A percentile compares a stretch with the other conserved stretches of the same genome.
These are phyloP conservation scores for Bipolaris cookei DNA, from an alignment of 2,329 filamentous ascomycete genomes.

Conservation along the genomic window DNA sequence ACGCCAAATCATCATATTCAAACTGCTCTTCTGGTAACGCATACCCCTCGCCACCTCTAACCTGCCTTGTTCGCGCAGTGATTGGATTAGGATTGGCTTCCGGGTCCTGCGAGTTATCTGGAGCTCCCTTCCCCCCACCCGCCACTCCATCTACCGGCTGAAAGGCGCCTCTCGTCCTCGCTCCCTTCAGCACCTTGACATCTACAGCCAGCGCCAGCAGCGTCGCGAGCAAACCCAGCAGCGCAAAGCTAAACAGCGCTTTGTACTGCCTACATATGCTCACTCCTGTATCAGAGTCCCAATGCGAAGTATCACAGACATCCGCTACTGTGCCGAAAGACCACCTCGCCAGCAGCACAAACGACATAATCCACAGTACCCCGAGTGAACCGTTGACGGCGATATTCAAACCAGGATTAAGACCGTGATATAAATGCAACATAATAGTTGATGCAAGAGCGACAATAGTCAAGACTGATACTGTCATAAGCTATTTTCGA, in stretches of 20 bases:
- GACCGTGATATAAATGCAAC: slow-evolving; percentile 59
- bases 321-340: slow-evolving; percentile 60
- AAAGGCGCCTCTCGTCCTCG: slow-evolving; percentile 57
- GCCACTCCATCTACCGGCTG: slow-evolving; percentile 53
- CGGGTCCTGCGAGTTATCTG: slow-evolving; percentile 1
- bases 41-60: slow-evolving; percentile 47
- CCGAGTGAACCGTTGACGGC: slow-evolving; percentile 57
- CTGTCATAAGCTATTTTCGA: slow-evolving; percentile 55
- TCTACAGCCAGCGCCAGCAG: slow-evolving; percentile 59
- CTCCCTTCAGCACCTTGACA: slow-evolving; percentile 51
- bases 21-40: slow-evolving; percentile 52
- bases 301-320: slow-evolving; percentile 58
- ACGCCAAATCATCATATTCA: slow-evolving; percentile 51
- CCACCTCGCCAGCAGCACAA: slow-evolving; percentile 61
- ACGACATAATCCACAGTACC: slow-evolving; percentile 60
- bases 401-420: slow-evolving; percentile 61
- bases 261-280: slow-evolving; percentile 66
- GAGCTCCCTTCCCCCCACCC: slow-evolving; percentile 35
- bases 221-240: slow-evolving; percentile 57
- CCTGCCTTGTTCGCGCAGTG: slow-evolving; percentile 14
- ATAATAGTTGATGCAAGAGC: slow-evolving; percentile 56
- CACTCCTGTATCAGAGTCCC: slow-evolving; percentile 62
- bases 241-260: slow-evolving; percentile 63
- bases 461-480: slow-evolving; percentile 60
- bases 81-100: slow-evolving; percentile 38